Evolutionary conservation across 1,139 yeast species (phyloP), one percentile per base, ranked within the genome.

Genomic region (Taphrina confusa): DNA sequence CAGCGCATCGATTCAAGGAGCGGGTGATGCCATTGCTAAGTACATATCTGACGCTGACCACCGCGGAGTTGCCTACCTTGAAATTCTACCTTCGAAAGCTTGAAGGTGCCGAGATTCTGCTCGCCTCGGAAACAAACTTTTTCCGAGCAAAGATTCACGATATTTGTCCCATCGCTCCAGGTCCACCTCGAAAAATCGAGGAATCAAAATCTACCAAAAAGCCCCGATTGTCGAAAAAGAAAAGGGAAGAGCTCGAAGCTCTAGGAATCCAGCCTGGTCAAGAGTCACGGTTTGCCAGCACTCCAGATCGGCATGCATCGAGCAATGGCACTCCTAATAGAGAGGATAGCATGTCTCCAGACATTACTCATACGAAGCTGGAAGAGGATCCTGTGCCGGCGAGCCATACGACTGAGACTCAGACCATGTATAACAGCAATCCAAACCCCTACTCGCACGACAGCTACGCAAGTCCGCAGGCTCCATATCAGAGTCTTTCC

Each of bases 51-150:
- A 50, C 52, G 18, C 36, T 65, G 36, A 46, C 63, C 23, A 62
- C 65, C n/a, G 66, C 59, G n/a, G 73, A 74, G 14, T 27, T 71
- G 4, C 61, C 66, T 1, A 65, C 71, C 56, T 60, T 79, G 27
- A 73, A 76, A 52, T 78, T 75, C 63, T 76, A 75, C 57, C 64
- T 80, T 57, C 71, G 82, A 50, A 80, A 80, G 65, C 65, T 80
- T 34, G 77, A 75, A 59, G 83, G 82, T 11, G 69, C 64, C 9
- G 67, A 66, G 31, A 58, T 66, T 4, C 28, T 63, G 44, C 55
- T 66, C 11, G 50, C 59, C 12, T 59, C 55, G 27, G 67, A 65
- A 40, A 64, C 63, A 25, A 64, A 65, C 27, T 57, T 44, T 27
- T 62, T 65, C 30, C 63, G 66, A 14, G 54, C 46, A 34, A 62